Percentiles rank a stretch among this genome's conserved stretches.
These are phyloP conservation scores for Coemansia interrupta DNA, from an alignment of 192 early-diverging fungal species.

Conservation along the genomic window DNA sequence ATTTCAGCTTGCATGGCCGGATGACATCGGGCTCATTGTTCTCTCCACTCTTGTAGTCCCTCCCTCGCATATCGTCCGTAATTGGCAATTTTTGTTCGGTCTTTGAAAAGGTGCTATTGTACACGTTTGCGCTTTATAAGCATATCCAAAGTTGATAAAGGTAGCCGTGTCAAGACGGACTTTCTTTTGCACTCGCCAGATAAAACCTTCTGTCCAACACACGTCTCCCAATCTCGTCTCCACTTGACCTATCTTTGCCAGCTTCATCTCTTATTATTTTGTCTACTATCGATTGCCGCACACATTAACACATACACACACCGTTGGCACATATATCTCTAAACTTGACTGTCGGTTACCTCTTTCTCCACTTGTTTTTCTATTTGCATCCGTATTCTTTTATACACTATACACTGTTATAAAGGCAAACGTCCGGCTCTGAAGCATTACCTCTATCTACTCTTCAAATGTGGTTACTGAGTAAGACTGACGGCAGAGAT, in stretches of 20 bases:
- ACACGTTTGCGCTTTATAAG: conserved; percentile 4
- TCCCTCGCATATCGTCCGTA: conserved; percentile 3
- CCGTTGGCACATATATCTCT: neutral
- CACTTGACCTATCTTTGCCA: no score
- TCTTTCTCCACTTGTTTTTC: neutral
- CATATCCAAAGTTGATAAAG: neutral
- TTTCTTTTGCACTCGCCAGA: no score
- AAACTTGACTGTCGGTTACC: neutral
- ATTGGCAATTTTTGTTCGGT: neutral
- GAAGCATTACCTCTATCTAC: neutral
- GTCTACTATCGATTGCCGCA: no score
- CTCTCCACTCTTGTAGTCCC: conserved; percentile 21
- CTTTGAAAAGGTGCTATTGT: conserved; percentile 1
- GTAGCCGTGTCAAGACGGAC: no score
- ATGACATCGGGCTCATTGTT: conserved; percentile 10
- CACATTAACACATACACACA: no score
- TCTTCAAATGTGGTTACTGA: conserved; percentile 23
- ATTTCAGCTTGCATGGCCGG: neutral
- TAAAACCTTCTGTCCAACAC: no score
- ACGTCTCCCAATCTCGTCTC: no score
- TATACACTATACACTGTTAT: neutral
- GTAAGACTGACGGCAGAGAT: conserved; percentile 4
- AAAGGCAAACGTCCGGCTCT: no score
- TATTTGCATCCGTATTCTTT: neutral
- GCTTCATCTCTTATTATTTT: no score